A percentile compares a stretch with the other conserved stretches of the same genome.
These are phyloP conservation scores for Pestalotiopsis sp. DNA, from an alignment of 2,329 filamentous ascomycete genomes.

Conservation along the genomic window DNA sequence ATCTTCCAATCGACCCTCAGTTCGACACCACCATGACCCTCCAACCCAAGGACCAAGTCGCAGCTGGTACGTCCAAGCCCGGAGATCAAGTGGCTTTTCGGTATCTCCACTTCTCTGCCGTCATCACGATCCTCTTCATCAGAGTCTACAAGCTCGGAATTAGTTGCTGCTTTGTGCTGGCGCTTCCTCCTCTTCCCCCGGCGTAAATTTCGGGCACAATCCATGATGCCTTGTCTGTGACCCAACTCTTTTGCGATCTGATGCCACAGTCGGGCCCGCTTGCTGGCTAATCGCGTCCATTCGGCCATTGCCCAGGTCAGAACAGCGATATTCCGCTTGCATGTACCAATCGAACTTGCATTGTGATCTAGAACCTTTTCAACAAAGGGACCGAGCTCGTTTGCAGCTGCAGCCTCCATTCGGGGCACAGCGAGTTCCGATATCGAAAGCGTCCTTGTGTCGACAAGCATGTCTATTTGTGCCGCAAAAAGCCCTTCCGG, in stretches of 20 bases:
- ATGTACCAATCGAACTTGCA: slow-evolving; percentile 39
- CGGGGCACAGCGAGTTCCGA: slow-evolving; percentile 54
- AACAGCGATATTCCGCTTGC: slow-evolving; percentile 60
- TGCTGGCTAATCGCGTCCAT: slow-evolving; percentile 65
- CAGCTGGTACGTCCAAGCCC: slow-evolving; percentile 56
- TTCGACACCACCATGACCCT: slow-evolving; percentile 25
- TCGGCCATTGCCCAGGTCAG: slow-evolving; percentile 70
- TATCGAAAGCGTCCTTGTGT: slow-evolving; percentile 55
- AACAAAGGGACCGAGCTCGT: slow-evolving; percentile 61
- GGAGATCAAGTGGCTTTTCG: slow-evolving; percentile 52
- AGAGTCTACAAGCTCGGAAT: slow-evolving; percentile 21
- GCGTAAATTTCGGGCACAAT: slow-evolving; percentile 34
- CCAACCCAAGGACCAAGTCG: slow-evolving; percentile 44
- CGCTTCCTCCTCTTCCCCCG: slow-evolving; percentile 22
- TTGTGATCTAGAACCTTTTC: slow-evolving; percentile 40
- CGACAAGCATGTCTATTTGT: slow-evolving; percentile 60
- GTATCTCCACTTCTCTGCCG: slow-evolving; percentile 22
- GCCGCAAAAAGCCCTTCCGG: slow-evolving; percentile 61
- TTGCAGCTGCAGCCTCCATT: slow-evolving; percentile 60
- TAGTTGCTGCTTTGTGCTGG: slow-evolving; percentile 18
- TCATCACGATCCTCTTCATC: slow-evolving; percentile 21
- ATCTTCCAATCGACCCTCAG: slow-evolving; percentile 66
- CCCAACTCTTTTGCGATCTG: slow-evolving; percentile 52
- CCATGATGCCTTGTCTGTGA: slow-evolving; percentile 33
- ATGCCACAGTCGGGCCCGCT: slow-evolving; percentile 66